Conservation (phyloP, 2,329 filamentous ascomycete species). For the Aspergillus fischeri region DNA sequence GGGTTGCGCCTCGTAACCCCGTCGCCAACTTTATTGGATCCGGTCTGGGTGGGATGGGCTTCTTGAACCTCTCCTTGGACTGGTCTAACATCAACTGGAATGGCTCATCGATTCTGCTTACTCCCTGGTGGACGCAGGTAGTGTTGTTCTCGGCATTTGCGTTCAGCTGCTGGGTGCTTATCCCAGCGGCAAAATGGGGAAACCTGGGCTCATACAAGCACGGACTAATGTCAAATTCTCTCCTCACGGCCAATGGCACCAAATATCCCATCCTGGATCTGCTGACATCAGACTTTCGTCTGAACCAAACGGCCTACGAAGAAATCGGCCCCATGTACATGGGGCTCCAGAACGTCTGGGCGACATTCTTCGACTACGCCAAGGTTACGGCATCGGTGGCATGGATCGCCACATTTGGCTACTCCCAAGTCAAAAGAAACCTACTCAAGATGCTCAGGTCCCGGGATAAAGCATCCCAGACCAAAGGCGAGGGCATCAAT, state of each 20-base stretch:
- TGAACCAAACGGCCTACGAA: constrained; percentile 48
- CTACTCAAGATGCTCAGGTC: constrained; percentile 43
- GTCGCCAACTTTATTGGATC: constrained; percentile 59
- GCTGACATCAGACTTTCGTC: constrained; percentile 41
- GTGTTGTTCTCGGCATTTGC: constrained; percentile 55
- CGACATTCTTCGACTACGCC: constrained; percentile 59
- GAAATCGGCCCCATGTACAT: constrained; percentile 54
- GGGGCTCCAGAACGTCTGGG: constrained; percentile 55
- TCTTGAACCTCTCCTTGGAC: constrained; percentile 57
- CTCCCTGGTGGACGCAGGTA: constrained; percentile 58
- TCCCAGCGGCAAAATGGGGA: constrained; percentile 58
- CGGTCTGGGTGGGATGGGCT: constrained; percentile 60
- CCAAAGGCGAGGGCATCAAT: constrained; percentile 41
- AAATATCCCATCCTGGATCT: constrained; percentile 43
- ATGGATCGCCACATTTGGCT: constrained; percentile 58
- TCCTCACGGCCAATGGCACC: constrained; percentile 49
- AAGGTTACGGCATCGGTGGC: constrained; percentile 55
- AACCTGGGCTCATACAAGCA: constrained; percentile 50
- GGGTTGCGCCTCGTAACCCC: constrained; percentile 57
- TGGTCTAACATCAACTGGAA: constrained; percentile 58
- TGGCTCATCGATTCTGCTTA: constrained; percentile 47
- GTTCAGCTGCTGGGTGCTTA: constrained; percentile 54
- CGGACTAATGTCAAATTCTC: constrained; percentile 55
- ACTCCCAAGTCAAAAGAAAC: constrained; percentile 44
- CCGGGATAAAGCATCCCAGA: constrained; percentile 25